Base-by-base conservation (phyloP, 108 stramenopile species). In the Cyclotella distinguenda region DNA sequence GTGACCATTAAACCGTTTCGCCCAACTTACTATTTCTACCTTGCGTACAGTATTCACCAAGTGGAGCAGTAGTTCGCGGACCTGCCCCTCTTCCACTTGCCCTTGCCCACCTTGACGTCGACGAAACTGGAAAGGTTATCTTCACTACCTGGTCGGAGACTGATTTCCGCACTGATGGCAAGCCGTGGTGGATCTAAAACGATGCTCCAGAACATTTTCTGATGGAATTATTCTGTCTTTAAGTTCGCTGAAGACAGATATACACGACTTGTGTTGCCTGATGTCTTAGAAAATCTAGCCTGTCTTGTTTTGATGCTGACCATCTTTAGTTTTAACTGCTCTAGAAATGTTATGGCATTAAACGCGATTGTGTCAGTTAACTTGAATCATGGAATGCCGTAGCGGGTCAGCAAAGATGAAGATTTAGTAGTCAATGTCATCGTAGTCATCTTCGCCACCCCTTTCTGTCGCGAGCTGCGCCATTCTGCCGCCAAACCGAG, bases 11-110 rank as follows among this genome's bases (percentile, higher is more conserved):
- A 15, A 18, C 31, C 44, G 34, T 9, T 55, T 4, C 19, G 19
- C 34, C 36, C 54, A 52, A 11, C 26, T 8, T 16, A 30, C 28
- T 49, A 1, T 0, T 33, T 32, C 13, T 22, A 21, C 22, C 1
- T 40, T 21, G 38, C 36, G 57, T 25, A 15, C 89, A 98, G 80
- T 98, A 98, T 81, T 89, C 94, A 66, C 81, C 82, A 21, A 85
- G 84, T 60, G 97, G 97, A 47, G 83, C 87, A 70, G 97, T 98
- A 55, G 90, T 98, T 51, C 94, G 97, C 76, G 97, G 97, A 73
- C 97, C 97, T 36, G 97, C 97, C 47, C 93, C 93, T 61, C 88
- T 94, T 77, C 94, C 95, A 47, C 93, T 98, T 44, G 96, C 96
- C 30, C 86, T 98, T 42, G 97, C 97, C 42, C 95, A 97, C 80